These are phyloP conservation scores for Zancudomyces culisetae DNA, from an alignment of 371 early-diverging fungal species.

Conservation along the genomic window DNA sequence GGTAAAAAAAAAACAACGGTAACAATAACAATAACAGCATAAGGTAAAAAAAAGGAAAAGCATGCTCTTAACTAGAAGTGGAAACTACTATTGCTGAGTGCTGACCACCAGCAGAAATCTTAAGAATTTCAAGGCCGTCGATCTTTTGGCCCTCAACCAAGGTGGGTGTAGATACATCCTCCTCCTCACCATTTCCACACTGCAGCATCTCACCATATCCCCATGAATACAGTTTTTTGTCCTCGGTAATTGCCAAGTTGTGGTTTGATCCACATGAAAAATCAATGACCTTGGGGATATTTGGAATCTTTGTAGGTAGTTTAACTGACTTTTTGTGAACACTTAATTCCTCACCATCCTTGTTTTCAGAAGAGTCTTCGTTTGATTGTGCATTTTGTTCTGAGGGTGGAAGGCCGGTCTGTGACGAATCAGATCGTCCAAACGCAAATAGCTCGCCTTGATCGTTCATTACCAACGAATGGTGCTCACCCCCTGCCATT, in stretches of 20 bases:
- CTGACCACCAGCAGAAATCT: slow-evolving; percentile 54
- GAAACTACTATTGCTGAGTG: slow-evolving; percentile 27
- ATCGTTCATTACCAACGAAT: slow-evolving; percentile 52
- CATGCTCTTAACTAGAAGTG: no score
- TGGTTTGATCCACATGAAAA: slow-evolving; percentile 80
- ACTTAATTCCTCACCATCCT: no score
- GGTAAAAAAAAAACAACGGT: no score
- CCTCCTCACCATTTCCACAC: slow-evolving; percentile 54
- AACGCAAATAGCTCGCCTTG: slow-evolving; percentile 59
- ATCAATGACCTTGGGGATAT: slow-evolving; percentile 27
- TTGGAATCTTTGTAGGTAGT: slow-evolving; percentile 31
- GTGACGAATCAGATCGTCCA: slow-evolving; percentile 81
- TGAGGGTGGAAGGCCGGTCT: slow-evolving; percentile 56
- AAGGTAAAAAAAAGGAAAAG: neutral
- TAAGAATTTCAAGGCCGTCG: slow-evolving; percentile 29
- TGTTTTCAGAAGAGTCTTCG: slow-evolving; percentile 2
- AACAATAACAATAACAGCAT: neutral
- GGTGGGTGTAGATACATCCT: slow-evolving; percentile 31
- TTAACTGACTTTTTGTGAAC: slow-evolving; percentile 39
- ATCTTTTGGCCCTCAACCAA: slow-evolving; percentile 34
- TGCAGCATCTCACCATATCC: slow-evolving; percentile 70
- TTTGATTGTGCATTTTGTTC: slow-evolving; percentile 13
- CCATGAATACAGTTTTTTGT: slow-evolving; percentile 70
- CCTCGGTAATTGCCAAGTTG: slow-evolving; percentile 44
- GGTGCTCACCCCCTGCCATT: slow-evolving; percentile 80